Base-by-base conservation (phyloP, 805 yeast species). In the Yarrowia hollandica region DNA sequence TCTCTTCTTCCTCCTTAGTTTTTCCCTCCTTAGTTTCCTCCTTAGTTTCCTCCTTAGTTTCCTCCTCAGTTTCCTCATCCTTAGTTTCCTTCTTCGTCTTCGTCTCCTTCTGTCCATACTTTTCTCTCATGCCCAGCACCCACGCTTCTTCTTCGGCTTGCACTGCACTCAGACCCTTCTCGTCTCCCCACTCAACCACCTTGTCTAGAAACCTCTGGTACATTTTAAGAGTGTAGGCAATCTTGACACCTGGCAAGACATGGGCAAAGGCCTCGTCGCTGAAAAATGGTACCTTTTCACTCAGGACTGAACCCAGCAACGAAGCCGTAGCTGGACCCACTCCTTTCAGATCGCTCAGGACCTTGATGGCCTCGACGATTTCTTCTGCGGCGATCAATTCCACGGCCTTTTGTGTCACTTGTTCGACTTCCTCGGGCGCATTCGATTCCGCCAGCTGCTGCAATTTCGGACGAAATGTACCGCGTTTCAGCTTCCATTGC, bases 31-130 rank as follows among this genome's bases (percentile, higher is more conserved):
- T 23, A 18, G 6, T 4, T 7, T 25, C n/a, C 34, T 16, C 34
- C 15, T 38, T 38, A 6, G 28, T 4, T 12, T 38, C 37, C 15
- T 44, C 14, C 5, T 21, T 23, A 18, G 6, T 4, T 23, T 33
- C 39, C 2, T 31, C 31, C 28, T 48, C 15, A 6, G 3, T 21
- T 4, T 42, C 37, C 52, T 42, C 48, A 21, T 48, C 50, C 5
- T 60, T 61, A 9, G 28, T 63, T 50, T 55, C 42, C 42, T 59
- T 55, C 60, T 59, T 30, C 30, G 3, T 10, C 22, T 39, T 58
- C n/a, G n/a, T n/a, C 21, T 22, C 60, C 15, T 26, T 16, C 28
- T 44, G 28, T 15, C 34, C 55, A 38, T 58, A 28, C 44, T 52
- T 35, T 8, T 52, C 30, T 19, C 60, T 54, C 64, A 41, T 61